Evolutionary conservation across 805 yeast genomes (phyloP).

Genomic region (Starmerella stigmatis): DNA sequence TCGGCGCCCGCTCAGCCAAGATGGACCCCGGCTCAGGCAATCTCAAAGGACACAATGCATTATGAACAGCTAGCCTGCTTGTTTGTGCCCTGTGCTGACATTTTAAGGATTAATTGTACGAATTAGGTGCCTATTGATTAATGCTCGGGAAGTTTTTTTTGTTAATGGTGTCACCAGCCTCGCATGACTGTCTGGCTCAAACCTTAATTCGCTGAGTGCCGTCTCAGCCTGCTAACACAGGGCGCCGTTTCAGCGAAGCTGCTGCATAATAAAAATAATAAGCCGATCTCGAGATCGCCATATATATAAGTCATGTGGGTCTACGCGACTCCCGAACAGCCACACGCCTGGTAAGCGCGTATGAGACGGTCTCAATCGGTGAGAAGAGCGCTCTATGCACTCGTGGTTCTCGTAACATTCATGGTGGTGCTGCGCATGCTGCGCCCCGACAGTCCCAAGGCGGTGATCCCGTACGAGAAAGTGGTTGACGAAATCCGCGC

Average conservation of each 20-base stretch:
- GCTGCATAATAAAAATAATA: not conserved
- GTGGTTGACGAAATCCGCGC: not conserved
- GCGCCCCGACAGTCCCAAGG: constrained; percentile 4
- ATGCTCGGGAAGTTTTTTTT: too few species aligned
- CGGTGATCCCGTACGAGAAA: not conserved
- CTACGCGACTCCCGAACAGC: not conserved
- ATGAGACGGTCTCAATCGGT: constrained; percentile 13
- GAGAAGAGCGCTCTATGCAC: constrained; percentile 11
- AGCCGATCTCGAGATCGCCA: not conserved
- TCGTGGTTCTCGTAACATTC: constrained; percentile 11
- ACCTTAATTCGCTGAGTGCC: too few species aligned
- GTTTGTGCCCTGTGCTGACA: too few species aligned
- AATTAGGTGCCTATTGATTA: too few species aligned
- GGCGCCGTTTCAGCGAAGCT: not conserved
- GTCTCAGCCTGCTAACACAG: too few species aligned
- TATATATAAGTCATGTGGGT: not conserved
- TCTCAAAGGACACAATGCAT: constrained; percentile 50
- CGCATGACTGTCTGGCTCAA: too few species aligned
- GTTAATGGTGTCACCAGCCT: too few species aligned
- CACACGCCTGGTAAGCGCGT: not conserved
- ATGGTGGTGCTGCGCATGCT: constrained; percentile 16
- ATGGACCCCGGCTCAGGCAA: constrained; percentile 73
- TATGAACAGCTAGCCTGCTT: too few species aligned
- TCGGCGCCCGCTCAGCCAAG: constrained; percentile 92
- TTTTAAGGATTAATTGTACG: too few species aligned